A percentile compares a stretch with the other conserved stretches of the same genome.
Evolutionary conservation across 495 filamentous ascomycete genomes (phyloP).

Genomic region (Acidiella bohemica): DNA sequence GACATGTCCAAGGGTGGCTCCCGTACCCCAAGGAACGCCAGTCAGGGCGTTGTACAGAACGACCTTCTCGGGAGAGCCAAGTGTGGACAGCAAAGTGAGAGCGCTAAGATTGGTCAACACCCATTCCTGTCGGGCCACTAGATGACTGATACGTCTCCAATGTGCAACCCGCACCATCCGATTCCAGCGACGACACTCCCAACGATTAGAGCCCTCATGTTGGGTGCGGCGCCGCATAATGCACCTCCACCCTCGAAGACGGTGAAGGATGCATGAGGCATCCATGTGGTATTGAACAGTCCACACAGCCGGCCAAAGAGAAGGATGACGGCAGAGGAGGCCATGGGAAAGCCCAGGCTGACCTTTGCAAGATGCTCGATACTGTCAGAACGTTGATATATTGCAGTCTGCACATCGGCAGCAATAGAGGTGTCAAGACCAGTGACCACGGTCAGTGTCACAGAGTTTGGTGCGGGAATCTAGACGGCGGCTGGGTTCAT

Average conservation of each 20-base stretch:
- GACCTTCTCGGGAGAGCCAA: neutral
- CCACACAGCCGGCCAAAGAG: conserved; percentile 17
- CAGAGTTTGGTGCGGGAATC: too few species aligned
- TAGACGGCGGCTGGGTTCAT: too few species aligned
- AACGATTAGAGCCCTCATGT: conserved; percentile 21
- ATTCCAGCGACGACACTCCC: conserved; percentile 19
- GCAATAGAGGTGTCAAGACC: conserved; percentile 33
- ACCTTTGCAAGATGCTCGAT: conserved; percentile 24
- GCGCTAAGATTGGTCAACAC: neutral
- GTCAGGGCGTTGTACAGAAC: conserved; percentile 8
- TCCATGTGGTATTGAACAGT: conserved; percentile 22
- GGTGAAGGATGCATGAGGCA: conserved; percentile 17
- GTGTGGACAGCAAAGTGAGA: neutral
- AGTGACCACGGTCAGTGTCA: too few species aligned
- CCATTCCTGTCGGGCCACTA: neutral
- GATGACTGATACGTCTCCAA: neutral
- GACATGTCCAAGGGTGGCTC: conserved; percentile 30
- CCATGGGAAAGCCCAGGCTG: conserved; percentile 22
- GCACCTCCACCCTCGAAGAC: conserved; percentile 21
- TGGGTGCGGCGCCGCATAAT: conserved; percentile 21
- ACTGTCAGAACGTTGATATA: conserved; percentile 21
- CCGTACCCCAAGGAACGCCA: conserved; percentile 3
- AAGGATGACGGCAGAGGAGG: conserved; percentile 19
- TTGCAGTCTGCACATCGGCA: conserved; percentile 28
- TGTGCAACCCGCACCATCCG: conserved; percentile 2